phyloP scores from a whole-genome alignment of 257 asterid species.

The Fraxinus cuspidata region DNA sequence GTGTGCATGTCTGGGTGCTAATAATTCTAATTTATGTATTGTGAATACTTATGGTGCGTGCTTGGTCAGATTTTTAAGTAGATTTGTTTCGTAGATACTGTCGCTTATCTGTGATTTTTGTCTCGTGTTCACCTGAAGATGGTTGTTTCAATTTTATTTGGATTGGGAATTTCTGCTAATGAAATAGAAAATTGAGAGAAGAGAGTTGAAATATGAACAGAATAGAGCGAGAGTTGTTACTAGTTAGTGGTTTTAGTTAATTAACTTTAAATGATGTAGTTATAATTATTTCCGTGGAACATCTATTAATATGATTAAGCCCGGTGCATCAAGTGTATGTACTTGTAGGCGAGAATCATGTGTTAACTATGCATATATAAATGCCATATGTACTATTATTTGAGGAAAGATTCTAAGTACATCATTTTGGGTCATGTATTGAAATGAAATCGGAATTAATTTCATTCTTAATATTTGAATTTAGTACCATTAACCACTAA shows the following conservation, averaged over 20 bases:
- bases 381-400: not conserved
- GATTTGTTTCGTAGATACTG: not conserved
- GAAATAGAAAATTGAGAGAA: not conserved
- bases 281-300: not conserved
- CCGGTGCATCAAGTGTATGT: not conserved
- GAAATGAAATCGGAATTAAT: not conserved
- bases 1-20: not conserved
- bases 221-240: not conserved
- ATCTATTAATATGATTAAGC: not conserved
- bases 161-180: not conserved
- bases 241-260: not conserved
- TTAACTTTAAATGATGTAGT: not conserved
- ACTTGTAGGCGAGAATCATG: not conserved
- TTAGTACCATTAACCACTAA: not conserved
- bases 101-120: not conserved
- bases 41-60: not conserved
- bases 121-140: not conserved
- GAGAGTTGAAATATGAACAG: not conserved
- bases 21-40: not conserved
- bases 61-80: not conserved
- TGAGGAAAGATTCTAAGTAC: not conserved
- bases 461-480: not conserved
- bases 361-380: not conserved
- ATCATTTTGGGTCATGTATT: not conserved
- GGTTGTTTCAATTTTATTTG: not conserved